Conservation (phyloP, 2,329 filamentous ascomycete genomes). For the Coniochaeta sp. region DNA sequence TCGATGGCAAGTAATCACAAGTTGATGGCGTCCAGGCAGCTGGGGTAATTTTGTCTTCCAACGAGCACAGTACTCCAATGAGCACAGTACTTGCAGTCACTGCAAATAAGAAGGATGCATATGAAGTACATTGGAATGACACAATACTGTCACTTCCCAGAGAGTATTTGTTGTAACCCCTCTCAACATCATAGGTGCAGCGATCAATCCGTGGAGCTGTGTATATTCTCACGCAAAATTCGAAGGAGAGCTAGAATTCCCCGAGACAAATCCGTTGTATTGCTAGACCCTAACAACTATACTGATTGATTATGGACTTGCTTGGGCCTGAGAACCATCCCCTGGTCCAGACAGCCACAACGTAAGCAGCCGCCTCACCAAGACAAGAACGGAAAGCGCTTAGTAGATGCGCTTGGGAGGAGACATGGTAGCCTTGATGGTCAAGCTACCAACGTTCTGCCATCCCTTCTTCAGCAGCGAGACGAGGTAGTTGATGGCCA, state of each 20-base stretch:
- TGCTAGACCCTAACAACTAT: not conserved
- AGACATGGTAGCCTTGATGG: constrained; percentile 99
- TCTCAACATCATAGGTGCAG: too few relatives aligned
- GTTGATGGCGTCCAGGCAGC: too few relatives aligned
- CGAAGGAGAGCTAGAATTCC: not conserved
- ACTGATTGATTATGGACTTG: not conserved
- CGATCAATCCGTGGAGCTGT: too few relatives aligned
- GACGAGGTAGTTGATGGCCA: constrained; percentile 99
- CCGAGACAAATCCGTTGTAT: constrained; percentile 2
- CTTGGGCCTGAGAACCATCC: not conserved
- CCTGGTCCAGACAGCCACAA: not conserved
- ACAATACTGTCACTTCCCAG: too few relatives aligned
- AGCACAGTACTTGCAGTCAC: too few relatives aligned
- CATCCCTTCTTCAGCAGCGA: constrained; percentile 99
- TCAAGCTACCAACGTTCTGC: constrained; percentile 99
- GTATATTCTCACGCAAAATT: too few relatives aligned
- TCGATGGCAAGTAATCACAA: too few relatives aligned
- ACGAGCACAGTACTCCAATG: too few relatives aligned
- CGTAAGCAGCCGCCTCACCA: not conserved
- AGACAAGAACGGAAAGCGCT: constrained; percentile 11
- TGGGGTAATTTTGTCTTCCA: too few relatives aligned
- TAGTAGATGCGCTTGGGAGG: constrained; percentile 98
- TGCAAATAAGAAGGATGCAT: too few relatives aligned
- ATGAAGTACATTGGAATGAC: too few relatives aligned
- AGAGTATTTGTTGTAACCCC: too few relatives aligned